Evolutionary conservation across 371 early-diverging fungal genomes (phyloP).

Genomic region (Lichtheimia corymbifera): DNA sequence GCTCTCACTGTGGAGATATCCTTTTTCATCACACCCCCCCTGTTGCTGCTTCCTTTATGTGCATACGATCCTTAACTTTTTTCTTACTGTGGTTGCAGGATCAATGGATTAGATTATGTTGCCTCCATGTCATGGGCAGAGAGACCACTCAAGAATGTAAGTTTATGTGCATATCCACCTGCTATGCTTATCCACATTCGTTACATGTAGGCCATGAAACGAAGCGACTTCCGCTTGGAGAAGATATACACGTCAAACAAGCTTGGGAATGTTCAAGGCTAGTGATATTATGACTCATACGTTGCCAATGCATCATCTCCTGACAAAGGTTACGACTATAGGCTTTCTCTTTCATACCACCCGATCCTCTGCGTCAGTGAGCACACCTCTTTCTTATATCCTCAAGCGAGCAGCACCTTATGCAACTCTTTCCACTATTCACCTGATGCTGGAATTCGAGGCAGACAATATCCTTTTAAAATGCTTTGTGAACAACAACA

Average conservation of each 20-base stretch:
- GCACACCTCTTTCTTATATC: not conserved
- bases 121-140: not conserved
- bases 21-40: not conserved
- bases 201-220: not conserved
- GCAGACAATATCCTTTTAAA: constrained; percentile 13
- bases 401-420: constrained; percentile 5
- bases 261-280: not conserved
- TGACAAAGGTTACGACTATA: not conserved
- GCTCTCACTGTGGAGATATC: constrained; percentile 9
- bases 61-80: not conserved
- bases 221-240: not conserved
- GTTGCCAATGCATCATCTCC: not conserved
- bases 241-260: not conserved
- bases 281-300: not conserved
- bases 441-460: constrained; percentile 4
- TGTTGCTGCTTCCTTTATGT: not conserved
- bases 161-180: not conserved
- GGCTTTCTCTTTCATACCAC: not conserved
- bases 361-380: not conserved
- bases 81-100: constrained; percentile 2
- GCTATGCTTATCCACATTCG: not conserved
- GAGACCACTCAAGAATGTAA: constrained; percentile 1
- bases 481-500: not conserved
- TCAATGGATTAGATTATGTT: constrained; percentile 6
- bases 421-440: not conserved